A percentile compares a stretch with the other conserved stretches of the same genome.
These are phyloP conservation scores for Malus hybrid DNA, from an alignment of 331 rosid genomes.

Conservation along the genomic window DNA sequence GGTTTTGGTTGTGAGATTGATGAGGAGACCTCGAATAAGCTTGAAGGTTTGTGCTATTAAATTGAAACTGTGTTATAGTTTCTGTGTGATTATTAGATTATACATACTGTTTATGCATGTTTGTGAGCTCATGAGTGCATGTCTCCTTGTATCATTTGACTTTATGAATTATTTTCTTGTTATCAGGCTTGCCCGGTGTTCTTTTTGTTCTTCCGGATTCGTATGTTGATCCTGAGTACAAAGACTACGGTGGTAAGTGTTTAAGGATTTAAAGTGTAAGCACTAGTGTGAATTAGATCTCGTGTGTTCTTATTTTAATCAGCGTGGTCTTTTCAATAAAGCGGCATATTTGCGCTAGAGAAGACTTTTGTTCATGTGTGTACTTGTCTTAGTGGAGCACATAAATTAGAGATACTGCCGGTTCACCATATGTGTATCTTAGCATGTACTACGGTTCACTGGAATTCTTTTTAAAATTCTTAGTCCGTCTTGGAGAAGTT, in stretches of 20 bases:
- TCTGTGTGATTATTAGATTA: background rate
- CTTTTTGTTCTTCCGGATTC: constrained; percentile 90
- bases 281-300: background rate
- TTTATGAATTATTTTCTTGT: background rate
- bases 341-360: no score
- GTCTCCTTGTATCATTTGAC: no score
- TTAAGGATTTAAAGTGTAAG: background rate
- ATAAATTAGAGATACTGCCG: no score
- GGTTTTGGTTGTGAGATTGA: constrained; percentile 81
- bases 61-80: background rate
- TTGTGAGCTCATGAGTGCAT: no score
- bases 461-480: background rate
- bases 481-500: constrained; percentile 42
- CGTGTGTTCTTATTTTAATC: background rate
- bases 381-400: no score
- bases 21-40: constrained; percentile 81
- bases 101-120: background rate
- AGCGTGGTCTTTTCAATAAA: no score
- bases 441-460: background rate
- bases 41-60: constrained; percentile 54
- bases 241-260: constrained; percentile 85
- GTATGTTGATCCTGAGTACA: constrained; percentile 80
- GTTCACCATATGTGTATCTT: no score
- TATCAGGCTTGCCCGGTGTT: constrained; percentile 74
- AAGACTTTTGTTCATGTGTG: no score